phyloP scores from a whole-genome alignment of 108 stramenopile genomes.

The Nitzschia inconspicua region DNA sequence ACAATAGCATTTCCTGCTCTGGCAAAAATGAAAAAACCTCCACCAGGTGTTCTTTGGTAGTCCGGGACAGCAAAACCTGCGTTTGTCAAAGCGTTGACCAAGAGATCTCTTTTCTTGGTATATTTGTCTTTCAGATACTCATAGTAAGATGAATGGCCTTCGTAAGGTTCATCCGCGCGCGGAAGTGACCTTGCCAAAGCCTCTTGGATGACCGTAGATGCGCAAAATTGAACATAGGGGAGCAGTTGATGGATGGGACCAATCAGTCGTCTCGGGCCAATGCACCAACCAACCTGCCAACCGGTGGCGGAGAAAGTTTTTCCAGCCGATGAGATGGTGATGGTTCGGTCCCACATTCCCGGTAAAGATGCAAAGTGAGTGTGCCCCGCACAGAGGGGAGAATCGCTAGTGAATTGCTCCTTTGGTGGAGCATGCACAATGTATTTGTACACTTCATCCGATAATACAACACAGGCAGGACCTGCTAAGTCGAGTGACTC shows the following conservation, averaged over 20 bases:
- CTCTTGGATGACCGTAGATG: constrained; percentile 90
- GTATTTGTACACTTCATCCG: constrained; percentile 99
- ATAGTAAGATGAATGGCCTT: constrained; percentile 74
- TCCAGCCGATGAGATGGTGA: constrained; percentile 96
- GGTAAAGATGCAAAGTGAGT: constrained; percentile 83
- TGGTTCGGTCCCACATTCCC: constrained; percentile 89
- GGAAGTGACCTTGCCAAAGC: constrained; percentile 81
- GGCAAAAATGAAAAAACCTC: constrained; percentile 97
- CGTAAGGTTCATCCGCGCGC: constrained; percentile 83
- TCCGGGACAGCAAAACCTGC: constrained; percentile 82
- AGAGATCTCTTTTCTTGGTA: constrained; percentile 77
- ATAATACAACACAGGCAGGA: constrained; percentile 74
- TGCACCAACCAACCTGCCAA: constrained; percentile 98
- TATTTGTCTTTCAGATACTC: constrained; percentile 74
- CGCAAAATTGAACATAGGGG: constrained; percentile 96
- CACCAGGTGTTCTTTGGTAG: constrained; percentile 70
- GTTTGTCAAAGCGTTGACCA: constrained; percentile 56
- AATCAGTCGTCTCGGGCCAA: constrained; percentile 84
- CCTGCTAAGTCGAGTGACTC: constrained; percentile 66
- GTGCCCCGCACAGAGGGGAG: constrained; percentile 69
- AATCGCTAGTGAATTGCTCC: constrained; percentile 21
- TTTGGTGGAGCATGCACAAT: constrained; percentile 86
- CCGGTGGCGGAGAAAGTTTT: constrained; percentile 99
- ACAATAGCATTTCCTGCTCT: constrained; percentile 65
- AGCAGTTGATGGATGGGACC: constrained; percentile 69